Base-by-base conservation (phyloP, 176 grass and related monocot genomes). In the Typha latifolia region DNA sequence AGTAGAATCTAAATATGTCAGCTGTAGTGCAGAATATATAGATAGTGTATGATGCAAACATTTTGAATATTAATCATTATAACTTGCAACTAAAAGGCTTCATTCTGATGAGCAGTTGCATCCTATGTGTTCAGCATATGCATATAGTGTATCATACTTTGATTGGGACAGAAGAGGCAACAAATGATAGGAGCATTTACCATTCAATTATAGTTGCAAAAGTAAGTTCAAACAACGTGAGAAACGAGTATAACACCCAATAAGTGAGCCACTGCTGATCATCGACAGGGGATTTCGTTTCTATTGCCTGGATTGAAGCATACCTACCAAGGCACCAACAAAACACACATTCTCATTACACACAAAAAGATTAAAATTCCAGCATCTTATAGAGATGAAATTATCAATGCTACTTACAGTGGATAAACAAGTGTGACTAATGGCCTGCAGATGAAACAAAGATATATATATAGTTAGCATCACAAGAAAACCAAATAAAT, bases 261-360 rank as follows among this genome's bases (percentile, higher is more conserved):
- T 99, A 99, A 65, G 94, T 99, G 63, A 99, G 94, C 94, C 89
- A 99, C 19, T 99, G 89, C 72, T 99, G 86, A 72, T 99, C 86
- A 74, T 99, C 89, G 21, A 86, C 47, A 55, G 86, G 81, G 70
- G 86, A 90, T 87, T 93, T 99, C 13, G 89, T 99, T 89, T 99
- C 94, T 72, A 99, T 99, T 32, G 89, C 94, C 68, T 82, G 90
- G 49, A 99, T 81, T 49, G 89, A 99, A 32, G 89, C 94, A 82
- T 99, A 99, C 55, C 89, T 99, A 86, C 9, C n/a, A 57, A 20
- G 8, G 19, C 13, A 57, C 16, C n/a, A 18, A 2, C 8, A 8
- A 57, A 3, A 20, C 15, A 37, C 34, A 37, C 4, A 37, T 37
- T 4, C 34, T 37, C 7, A 37, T 37, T 37, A 6, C 34, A 37